Conservation (phyloP, 2,329 filamentous ascomycete species). For the Nothophaeocryptopus gaeumannii region DNA sequence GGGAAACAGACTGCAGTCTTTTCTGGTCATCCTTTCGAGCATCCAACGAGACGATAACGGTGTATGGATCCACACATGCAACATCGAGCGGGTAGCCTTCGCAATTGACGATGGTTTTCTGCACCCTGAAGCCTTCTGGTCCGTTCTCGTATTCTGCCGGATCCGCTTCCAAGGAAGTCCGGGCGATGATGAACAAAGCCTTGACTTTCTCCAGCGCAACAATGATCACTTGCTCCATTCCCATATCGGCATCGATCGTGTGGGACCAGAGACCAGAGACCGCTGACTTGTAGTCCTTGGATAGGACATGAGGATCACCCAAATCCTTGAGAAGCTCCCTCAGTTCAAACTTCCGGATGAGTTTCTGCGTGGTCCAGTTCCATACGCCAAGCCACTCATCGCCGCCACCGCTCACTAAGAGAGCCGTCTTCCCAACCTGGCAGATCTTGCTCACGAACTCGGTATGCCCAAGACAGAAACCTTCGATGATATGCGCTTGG, state of each 20-base stretch:
- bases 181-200: constrained; percentile 56
- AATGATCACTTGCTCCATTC: constrained; percentile 28
- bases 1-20: constrained; percentile 1
- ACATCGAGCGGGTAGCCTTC: constrained; percentile 15
- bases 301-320: background rate
- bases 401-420: constrained; percentile 82
- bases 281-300: constrained; percentile 36
- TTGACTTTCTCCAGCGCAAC: constrained; percentile 49
- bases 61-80: background rate
- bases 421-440: constrained; percentile 56
- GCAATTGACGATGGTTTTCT: background rate
- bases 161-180: constrained; percentile 1
- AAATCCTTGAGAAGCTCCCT: constrained; percentile 3
- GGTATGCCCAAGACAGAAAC: constrained; percentile 82
- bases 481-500: constrained; percentile 84
- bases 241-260: constrained; percentile 9
- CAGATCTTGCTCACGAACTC: constrained; percentile 79
- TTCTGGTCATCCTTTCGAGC: constrained; percentile 1
- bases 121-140: background rate
- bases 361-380: constrained; percentile 66
- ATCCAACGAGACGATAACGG: constrained; percentile 14
- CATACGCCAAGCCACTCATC: constrained; percentile 76
- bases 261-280: constrained; percentile 53
- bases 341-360: constrained; percentile 57
- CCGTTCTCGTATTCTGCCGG: background rate